Conservation (phyloP, 345 rosid genomes). For the Ceriops tagal region DNA sequence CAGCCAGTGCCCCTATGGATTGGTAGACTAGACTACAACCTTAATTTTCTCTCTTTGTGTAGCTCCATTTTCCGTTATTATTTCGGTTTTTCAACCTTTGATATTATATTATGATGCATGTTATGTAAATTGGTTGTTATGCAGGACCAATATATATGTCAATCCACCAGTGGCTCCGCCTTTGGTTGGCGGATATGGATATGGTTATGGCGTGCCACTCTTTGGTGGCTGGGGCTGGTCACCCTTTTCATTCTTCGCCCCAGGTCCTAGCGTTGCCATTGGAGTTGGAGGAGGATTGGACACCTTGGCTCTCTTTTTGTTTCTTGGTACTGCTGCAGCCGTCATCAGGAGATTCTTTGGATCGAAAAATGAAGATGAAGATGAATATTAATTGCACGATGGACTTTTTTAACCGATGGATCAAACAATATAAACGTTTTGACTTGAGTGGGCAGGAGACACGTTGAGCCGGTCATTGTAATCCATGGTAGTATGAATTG, state of each 20-base stretch:
- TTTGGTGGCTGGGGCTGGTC: constrained; percentile 99
- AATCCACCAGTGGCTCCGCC: constrained; percentile 91
- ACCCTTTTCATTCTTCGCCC: constrained; percentile 83
- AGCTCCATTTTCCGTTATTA: no score
- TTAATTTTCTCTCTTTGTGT: no score
- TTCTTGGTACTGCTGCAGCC: constrained; percentile 80
- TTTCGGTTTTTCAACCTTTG: neutral
- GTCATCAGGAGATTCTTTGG: constrained; percentile 56
- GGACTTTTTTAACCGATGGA: constrained; percentile 1
- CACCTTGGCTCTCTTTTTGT: constrained; percentile 50
- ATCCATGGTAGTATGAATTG: neutral
- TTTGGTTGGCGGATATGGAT: constrained; percentile 88
- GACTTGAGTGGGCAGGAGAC: neutral
- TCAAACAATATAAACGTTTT: constrained; percentile 4
- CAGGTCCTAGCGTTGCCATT: constrained; percentile 77
- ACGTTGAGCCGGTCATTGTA: constrained; percentile 5
- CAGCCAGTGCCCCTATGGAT: no score
- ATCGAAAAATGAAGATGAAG: constrained; percentile 50
- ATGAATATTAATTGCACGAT: constrained; percentile 35
- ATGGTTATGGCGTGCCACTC: constrained; percentile 66
- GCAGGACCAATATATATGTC: constrained; percentile 85
- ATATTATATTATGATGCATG: neutral
- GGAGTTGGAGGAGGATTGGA: constrained; percentile 91
- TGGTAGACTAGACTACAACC: no score
- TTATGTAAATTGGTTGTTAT: neutral